Conservation (phyloP, 805 yeast genomes). For the Kodamaea laetipori region DNA sequence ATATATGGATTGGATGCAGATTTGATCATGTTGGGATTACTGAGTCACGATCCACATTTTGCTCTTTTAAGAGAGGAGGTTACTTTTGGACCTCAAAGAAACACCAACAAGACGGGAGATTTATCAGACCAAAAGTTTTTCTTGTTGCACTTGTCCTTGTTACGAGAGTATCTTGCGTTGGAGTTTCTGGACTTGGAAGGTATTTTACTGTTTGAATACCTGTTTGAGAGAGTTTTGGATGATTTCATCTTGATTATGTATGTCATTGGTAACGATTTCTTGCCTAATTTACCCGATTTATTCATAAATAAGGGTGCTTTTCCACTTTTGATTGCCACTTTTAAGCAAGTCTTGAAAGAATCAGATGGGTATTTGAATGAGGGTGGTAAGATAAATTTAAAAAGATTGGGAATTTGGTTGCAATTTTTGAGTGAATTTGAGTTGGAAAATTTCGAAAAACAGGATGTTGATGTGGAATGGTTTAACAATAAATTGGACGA, state of each 20-base stretch:
- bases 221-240: constrained; percentile 87
- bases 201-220: constrained; percentile 64
- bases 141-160: constrained; percentile 79
- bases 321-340: constrained; percentile 86
- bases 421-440: constrained; percentile 78
- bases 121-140: constrained; percentile 80
- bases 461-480: constrained; percentile 87
- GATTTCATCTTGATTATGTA: constrained; percentile 91
- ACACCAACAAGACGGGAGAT: constrained; percentile 37
- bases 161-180: constrained; percentile 86
- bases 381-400: constrained; percentile 76
- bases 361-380: constrained; percentile 85
- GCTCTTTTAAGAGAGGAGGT: constrained; percentile 95
- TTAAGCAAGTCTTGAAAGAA: constrained; percentile 73
- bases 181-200: constrained; percentile 77
- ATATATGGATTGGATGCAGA: constrained; percentile 96
- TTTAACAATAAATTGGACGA: constrained; percentile 82
- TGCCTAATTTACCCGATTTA: constrained; percentile 93
- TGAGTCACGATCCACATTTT: constrained; percentile 94
- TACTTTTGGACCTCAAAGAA: constrained; percentile 64
- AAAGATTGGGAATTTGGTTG: constrained; percentile 73
- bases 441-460: constrained; percentile 79
- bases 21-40: constrained; percentile 87
- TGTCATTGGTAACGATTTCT: constrained; percentile 96
- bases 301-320: constrained; percentile 95